phyloP scores from a whole-genome alignment of 768 basidiomycete species.

The Glaciozyma martinii region DNA sequence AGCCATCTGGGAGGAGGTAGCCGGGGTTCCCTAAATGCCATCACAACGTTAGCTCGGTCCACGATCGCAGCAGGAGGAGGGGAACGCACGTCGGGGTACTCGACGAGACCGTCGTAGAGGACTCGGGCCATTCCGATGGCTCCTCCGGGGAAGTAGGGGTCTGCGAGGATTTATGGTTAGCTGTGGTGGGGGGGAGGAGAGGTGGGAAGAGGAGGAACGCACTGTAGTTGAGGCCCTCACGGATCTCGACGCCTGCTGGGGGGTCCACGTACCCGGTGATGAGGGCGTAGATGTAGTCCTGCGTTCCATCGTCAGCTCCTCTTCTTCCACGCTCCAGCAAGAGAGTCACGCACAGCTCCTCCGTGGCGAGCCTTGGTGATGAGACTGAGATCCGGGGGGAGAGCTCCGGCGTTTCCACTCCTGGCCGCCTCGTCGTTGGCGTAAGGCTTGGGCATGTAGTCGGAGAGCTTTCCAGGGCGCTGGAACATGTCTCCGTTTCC shows the following conservation, averaged over 20 bases:
- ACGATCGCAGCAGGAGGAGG: neutral
- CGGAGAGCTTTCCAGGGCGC: slow-evolving; percentile 93
- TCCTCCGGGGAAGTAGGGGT: slow-evolving; percentile 97
- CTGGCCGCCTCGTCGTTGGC: slow-evolving; percentile 96
- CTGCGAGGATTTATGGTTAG: slow-evolving; percentile 35
- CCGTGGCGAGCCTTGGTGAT: slow-evolving; percentile 98
- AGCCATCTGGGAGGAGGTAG: slow-evolving; percentile 96
- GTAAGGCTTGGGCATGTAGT: slow-evolving; percentile 91
- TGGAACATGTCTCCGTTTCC: slow-evolving; percentile 96
- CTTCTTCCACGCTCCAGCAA: neutral
- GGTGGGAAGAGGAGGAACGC: slow-evolving; percentile 36
- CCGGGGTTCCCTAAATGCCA: slow-evolving; percentile 66
- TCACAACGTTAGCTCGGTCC: slow-evolving; percentile 40
- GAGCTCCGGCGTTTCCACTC: slow-evolving; percentile 83
- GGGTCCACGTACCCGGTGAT: slow-evolving; percentile 95
- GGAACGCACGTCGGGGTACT: slow-evolving; percentile 67
- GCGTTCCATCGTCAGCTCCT: neutral
- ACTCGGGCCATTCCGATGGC: slow-evolving; percentile 98
- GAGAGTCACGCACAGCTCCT: slow-evolving; percentile 50
- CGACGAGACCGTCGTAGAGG: slow-evolving; percentile 88
- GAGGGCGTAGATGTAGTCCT: slow-evolving; percentile 97
- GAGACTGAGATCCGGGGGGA: slow-evolving; percentile 92
- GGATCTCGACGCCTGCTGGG: slow-evolving; percentile 86
- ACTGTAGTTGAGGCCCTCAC: slow-evolving; percentile 92
- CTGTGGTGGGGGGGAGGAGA: neutral